A percentile compares a stretch with the other conserved stretches of the same genome.
These are phyloP conservation scores for Polyplosphaeria fusca DNA, from an alignment of 495 filamentous ascomycete genomes.

Conservation along the genomic window DNA sequence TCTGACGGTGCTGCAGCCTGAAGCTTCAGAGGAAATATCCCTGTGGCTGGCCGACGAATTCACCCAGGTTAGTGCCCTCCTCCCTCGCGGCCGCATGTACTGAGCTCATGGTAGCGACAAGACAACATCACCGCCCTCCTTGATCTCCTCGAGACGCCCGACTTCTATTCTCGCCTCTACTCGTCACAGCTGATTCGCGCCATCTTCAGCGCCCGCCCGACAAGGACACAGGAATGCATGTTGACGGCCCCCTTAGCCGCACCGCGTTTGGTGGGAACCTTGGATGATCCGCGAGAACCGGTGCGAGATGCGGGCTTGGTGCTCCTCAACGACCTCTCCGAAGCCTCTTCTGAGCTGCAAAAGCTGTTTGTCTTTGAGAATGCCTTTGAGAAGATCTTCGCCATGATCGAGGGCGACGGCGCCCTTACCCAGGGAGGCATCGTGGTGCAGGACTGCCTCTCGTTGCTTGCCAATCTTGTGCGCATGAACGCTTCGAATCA, in stretches of 20 bases:
- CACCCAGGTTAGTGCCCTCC: constrained; percentile 64
- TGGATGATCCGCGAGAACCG: constrained; percentile 84
- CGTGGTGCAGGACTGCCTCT: constrained; percentile 90
- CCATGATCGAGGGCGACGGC: constrained; percentile 77
- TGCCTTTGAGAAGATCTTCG: constrained; percentile 82
- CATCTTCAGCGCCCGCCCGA: constrained; percentile 79
- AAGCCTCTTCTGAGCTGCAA: constrained; percentile 75
- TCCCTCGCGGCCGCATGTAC: constrained; percentile 21
- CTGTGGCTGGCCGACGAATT: constrained; percentile 98
- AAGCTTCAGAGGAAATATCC: constrained; percentile 94
- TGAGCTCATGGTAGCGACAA: constrained; percentile 68
- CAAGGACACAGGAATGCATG: constrained; percentile 94
- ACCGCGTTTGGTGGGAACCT: constrained; percentile 73
- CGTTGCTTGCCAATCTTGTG: constrained; percentile 86
- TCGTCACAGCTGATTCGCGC: constrained; percentile 85
- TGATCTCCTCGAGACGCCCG: constrained; percentile 78
- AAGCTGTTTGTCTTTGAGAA: constrained; percentile 94
- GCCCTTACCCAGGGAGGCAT: constrained; percentile 81
- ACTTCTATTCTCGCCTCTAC: constrained; percentile 93
- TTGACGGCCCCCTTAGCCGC: constrained; percentile 84
- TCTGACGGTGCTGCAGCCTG: constrained; percentile 54
- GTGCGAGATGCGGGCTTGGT: constrained; percentile 74
- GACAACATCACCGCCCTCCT: constrained; percentile 93
- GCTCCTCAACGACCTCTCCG: constrained; percentile 65
- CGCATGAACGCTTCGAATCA: constrained; percentile 88